phyloP scores from a whole-genome alignment of 805 yeast species.

The Candida orba region DNA sequence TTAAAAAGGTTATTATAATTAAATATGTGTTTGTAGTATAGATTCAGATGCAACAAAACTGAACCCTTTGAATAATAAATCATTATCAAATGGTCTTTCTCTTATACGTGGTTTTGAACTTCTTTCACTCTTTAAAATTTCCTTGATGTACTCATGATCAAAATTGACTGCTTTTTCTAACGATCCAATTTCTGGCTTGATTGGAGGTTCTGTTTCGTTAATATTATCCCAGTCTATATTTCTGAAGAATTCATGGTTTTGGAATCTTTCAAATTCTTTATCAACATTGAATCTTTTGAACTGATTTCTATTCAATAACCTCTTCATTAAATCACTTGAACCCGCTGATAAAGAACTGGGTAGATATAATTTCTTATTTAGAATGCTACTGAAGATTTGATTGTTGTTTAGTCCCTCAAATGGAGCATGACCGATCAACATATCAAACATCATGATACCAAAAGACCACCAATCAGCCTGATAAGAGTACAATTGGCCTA shows the following conservation, averaged over 20 bases:
- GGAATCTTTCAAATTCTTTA: conserved; percentile 31
- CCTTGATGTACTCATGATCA: conserved; percentile 62
- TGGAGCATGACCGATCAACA: conserved; percentile 79
- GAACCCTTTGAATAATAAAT: conserved; percentile 33
- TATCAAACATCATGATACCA: conserved; percentile 73
- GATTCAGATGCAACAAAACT: conserved; percentile 37
- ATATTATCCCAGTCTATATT: conserved; percentile 61
- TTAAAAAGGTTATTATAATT: conserved; percentile 1
- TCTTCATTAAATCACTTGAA: conserved; percentile 64
- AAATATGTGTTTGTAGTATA: conserved; percentile 25
- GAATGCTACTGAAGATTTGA: conserved; percentile 60
- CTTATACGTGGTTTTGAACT: too few species aligned
- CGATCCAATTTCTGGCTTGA: conserved; percentile 66
- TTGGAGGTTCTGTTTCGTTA: conserved; percentile 53
- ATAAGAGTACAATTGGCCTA: conserved; percentile 71
- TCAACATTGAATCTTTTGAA: conserved; percentile 57
- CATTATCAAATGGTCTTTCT: conserved; percentile 10
- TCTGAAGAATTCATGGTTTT: conserved; percentile 68
- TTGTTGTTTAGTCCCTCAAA: conserved; percentile 71
- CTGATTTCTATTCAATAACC: conserved; percentile 63
- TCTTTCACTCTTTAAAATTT: conserved; percentile 26
- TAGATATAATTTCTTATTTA: conserved; percentile 49
- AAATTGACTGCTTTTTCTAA: conserved; percentile 79
- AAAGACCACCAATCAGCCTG: conserved; percentile 91
- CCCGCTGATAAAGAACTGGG: conserved; percentile 70